phyloP scores from a whole-genome alignment of 495 filamentous ascomycete genomes.

The Xylaria flabelliformis region DNA sequence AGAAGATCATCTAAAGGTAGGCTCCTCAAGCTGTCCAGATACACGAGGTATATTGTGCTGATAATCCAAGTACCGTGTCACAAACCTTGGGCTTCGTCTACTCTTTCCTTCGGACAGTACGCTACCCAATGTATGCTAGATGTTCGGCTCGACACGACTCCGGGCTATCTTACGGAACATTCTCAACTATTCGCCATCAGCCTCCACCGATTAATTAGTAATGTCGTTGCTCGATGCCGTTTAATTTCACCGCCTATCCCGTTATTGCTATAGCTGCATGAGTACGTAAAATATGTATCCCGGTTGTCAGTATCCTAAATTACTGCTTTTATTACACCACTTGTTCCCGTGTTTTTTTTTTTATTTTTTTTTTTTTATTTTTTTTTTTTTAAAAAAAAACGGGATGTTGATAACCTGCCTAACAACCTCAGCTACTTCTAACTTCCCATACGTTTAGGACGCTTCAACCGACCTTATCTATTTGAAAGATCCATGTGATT shows the following conservation, averaged over 20 bases:
- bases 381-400: too few relatives aligned
- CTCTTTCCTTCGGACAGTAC: neutral
- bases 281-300: neutral
- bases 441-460: neutral
- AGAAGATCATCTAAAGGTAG: neutral
- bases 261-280: neutral
- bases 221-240: neutral
- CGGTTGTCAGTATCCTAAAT: neutral
- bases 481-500: neutral
- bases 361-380: too few relatives aligned
- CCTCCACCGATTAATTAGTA: neutral
- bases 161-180: neutral
- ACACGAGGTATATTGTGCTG: neutral
- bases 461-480: neutral
- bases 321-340: neutral
- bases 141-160: too few relatives aligned
- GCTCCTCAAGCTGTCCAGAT: neutral
- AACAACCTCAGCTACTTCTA: neutral
- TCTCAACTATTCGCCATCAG: neutral
- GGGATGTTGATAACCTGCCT: neutral
- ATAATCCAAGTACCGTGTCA: neutral
- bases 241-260: neutral
- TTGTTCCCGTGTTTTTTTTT: neutral
- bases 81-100: neutral
- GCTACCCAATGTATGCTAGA: neutral